Evolutionary conservation across 2,329 filamentous ascomycete genomes (phyloP).

Genomic region (Penicillium sp.): DNA sequence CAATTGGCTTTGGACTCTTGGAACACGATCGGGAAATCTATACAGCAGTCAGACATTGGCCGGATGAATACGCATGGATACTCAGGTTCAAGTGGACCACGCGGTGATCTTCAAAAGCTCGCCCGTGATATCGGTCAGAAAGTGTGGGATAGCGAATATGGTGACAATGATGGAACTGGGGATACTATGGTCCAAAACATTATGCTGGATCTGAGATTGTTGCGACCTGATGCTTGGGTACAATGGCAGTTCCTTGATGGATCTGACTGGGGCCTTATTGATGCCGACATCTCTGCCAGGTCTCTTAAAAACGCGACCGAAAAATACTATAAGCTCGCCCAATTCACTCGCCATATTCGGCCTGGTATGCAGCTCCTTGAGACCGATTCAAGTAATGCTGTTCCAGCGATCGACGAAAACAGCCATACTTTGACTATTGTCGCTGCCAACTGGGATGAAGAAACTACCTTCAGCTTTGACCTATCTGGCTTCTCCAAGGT

Average conservation of each 20-base stretch:
- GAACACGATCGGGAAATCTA: conserved; percentile 13
- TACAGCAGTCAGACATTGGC: conserved; percentile 6
- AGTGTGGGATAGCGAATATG: conserved; percentile 19
- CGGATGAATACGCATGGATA: conserved; percentile 18
- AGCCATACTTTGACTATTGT: conserved; percentile 16
- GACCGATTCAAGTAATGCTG: conserved; percentile 9
- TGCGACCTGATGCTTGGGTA: conserved; percentile 16
- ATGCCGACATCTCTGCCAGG: conserved; percentile 8
- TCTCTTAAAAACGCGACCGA: conserved; percentile 9
- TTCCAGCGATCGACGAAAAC: conserved; percentile 10
- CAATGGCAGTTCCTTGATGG: conserved; percentile 16
- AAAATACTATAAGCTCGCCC: conserved; percentile 16
- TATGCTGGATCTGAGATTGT: conserved; percentile 9
- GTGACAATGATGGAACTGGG: conserved; percentile 12
- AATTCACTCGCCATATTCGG: conserved; percentile 18
- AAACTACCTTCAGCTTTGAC: conserved; percentile 15
- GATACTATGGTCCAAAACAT: conserved; percentile 5
- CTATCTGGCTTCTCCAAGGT: conserved; percentile 12
- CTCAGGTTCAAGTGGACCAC: conserved; percentile 4
- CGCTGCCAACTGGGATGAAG: conserved; percentile 15
- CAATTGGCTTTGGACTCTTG: conserved; percentile 12
- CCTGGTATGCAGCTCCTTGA: conserved; percentile 16
- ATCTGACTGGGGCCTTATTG: conserved; percentile 15
- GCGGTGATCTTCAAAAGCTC: conserved; percentile 4
- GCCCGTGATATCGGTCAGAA: conserved; percentile 8